A percentile compares a stretch with the other conserved stretches of the same genome.
phyloP scores from a whole-genome alignment of 805 yeast species.

The Kodamaea laetipori region DNA sequence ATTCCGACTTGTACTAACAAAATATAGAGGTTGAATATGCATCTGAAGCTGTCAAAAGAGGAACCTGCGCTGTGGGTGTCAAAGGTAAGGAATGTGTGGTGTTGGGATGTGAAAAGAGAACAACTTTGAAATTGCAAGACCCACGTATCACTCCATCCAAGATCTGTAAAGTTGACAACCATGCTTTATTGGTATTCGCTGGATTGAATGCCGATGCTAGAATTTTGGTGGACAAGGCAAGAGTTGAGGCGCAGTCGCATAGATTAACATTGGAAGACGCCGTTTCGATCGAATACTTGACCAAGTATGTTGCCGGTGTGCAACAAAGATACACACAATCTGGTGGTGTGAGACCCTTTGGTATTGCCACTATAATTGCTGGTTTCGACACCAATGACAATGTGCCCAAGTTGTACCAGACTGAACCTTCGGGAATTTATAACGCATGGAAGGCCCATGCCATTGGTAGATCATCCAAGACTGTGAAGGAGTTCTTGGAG shows the following conservation, averaged over 20 bases:
- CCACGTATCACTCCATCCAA: constrained; percentile 95
- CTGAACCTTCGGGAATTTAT: constrained; percentile 97
- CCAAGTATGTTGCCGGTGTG: constrained; percentile 95
- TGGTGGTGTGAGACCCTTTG: constrained; percentile 98
- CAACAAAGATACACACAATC: constrained; percentile 96
- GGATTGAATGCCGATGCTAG: constrained; percentile 99
- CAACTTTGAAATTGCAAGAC: constrained; percentile 92
- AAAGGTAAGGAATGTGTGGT: constrained; percentile 89
- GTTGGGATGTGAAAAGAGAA: constrained; percentile 94
- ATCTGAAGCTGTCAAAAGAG: constrained; percentile 95
- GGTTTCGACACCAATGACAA: constrained; percentile 89
- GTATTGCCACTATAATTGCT: constrained; percentile 91
- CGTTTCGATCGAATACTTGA: constrained; percentile 85
- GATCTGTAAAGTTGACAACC: constrained; percentile 87
- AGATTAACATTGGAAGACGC: constrained; percentile 93
- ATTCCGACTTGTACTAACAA: constrained; percentile 31
- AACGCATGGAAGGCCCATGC: constrained; percentile 98
- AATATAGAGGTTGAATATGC: constrained; percentile 88
- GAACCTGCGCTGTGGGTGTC: constrained; percentile 97
- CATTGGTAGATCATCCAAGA: constrained; percentile 91
- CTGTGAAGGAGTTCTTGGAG: constrained; percentile 93
- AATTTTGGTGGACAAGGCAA: constrained; percentile 89
- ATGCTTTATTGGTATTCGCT: constrained; percentile 90
- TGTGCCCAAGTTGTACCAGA: constrained; percentile 82
- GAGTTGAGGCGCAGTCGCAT: constrained; percentile 96